These are phyloP conservation scores for Parietaria judaica DNA, from an alignment of 306 rosid species.

Conservation along the genomic window DNA sequence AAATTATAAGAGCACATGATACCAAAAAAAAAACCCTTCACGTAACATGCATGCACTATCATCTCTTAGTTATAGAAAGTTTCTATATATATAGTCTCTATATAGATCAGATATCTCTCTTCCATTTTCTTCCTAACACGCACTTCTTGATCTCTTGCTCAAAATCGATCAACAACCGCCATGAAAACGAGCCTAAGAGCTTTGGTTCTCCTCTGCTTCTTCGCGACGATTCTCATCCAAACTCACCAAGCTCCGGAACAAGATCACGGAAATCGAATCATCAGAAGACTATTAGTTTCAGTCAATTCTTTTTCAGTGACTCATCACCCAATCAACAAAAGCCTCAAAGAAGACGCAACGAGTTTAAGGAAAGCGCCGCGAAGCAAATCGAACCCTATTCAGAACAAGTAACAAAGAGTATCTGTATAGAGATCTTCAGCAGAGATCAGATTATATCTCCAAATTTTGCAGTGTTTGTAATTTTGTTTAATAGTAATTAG, in stretches of 20 bases:
- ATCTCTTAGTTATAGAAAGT: slow-evolving; percentile 3
- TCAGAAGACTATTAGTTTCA: slow-evolving; percentile 37
- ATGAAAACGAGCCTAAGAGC: slow-evolving; percentile 44
- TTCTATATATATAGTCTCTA: slow-evolving; percentile 13
- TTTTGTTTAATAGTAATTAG: slow-evolving; percentile 30
- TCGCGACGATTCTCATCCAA: slow-evolving; percentile 33
- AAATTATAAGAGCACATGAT: too few species aligned
- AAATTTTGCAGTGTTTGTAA: slow-evolving; percentile 24
- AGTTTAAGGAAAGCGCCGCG: slow-evolving; percentile 51
- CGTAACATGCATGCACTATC: slow-evolving; percentile 21
- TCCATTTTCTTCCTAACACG: slow-evolving; percentile 8
- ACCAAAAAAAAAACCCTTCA: background rate
- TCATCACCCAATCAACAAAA: slow-evolving; percentile 20
- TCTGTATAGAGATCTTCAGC: slow-evolving; percentile 23
- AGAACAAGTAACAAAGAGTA: slow-evolving; percentile 35
- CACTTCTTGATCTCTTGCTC: slow-evolving; percentile 11
- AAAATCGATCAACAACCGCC: slow-evolving; percentile 18
- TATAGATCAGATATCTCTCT: background rate
- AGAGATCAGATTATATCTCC: slow-evolving; percentile 30
- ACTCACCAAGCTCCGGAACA: slow-evolving; percentile 20
- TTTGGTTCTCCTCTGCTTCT: slow-evolving; percentile 24
- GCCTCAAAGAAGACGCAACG: slow-evolving; percentile 31
- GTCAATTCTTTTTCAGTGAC: slow-evolving; percentile 25
- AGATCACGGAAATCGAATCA: slow-evolving; percentile 17
- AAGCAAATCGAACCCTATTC: slow-evolving; percentile 67